Conservation (phyloP, 2,329 filamentous ascomycete species). For the Colletotrichum ledebouriae region DNA sequence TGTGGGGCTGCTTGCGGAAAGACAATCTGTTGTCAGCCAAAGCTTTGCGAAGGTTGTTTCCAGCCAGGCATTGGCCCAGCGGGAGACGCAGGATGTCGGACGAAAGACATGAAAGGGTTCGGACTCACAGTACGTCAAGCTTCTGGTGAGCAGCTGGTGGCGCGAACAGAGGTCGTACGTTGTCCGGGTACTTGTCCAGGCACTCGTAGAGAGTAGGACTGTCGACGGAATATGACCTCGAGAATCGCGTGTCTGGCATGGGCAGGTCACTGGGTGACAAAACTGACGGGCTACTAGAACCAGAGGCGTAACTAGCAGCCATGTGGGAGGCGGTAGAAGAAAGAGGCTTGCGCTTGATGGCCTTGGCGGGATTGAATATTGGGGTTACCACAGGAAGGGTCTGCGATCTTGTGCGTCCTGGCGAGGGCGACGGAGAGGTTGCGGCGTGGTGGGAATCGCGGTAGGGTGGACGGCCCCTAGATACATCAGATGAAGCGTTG, state of each 20-base stretch:
- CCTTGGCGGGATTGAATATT: conserved; percentile 32
- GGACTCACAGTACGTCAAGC: conserved; percentile 40
- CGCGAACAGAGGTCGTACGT: conserved; percentile 40
- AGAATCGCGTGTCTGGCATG: conserved; percentile 66
- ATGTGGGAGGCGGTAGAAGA: conserved; percentile 67
- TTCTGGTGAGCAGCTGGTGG: conserved; percentile 39
- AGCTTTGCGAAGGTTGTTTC: conserved; percentile 6
- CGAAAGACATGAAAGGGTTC: conserved; percentile 9
- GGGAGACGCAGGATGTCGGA: conserved; percentile 3
- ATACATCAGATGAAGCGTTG: conserved; percentile 42
- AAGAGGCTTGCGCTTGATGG: conserved; percentile 72
- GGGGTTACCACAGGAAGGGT: conserved; percentile 38
- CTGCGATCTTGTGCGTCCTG: conserved; percentile 42
- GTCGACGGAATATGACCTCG: conserved; percentile 68
- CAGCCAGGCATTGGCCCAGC: conserved; percentile 18
- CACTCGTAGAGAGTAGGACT: conserved; percentile 75
- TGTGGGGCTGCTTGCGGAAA: conserved; percentile 35
- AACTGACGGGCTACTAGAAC: conserved; percentile 45
- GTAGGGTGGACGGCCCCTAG: conserved; percentile 36
- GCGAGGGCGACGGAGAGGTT: conserved; percentile 44
- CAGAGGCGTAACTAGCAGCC: conserved; percentile 62
- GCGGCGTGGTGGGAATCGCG: conserved; percentile 40
- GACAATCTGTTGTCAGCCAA: conserved; percentile 23
- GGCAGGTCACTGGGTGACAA: conserved; percentile 56
- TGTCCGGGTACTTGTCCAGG: conserved; percentile 47